Conservation (phyloP, 106 monocot species). For the Platanthera zijinensis region DNA sequence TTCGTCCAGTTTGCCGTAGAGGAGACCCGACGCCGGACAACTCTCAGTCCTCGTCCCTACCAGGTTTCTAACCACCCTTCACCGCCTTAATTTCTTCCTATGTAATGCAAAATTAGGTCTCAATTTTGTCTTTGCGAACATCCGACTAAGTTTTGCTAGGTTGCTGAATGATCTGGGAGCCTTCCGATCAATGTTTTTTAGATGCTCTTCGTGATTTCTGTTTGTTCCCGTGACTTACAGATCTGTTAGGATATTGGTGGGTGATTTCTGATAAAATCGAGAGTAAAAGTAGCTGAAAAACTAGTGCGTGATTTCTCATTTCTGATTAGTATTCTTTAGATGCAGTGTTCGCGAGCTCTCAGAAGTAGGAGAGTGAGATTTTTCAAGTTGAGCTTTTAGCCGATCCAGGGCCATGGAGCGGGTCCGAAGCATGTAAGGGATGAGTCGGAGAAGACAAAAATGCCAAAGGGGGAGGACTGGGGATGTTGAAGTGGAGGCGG, state of each 20-base stretch:
- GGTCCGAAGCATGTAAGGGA: too few species aligned
- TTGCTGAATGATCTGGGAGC: neutral
- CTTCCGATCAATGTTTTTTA: neutral
- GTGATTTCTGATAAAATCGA: neutral
- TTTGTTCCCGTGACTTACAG: neutral
- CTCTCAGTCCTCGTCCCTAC: constrained; percentile 9
- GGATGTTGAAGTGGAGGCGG: too few species aligned
- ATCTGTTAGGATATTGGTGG: neutral
- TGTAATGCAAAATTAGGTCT: neutral
- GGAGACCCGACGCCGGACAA: constrained; percentile 5
- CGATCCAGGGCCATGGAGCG: too few species aligned
- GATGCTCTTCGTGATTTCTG: neutral
- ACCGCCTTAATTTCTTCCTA: neutral
- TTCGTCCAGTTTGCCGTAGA: constrained; percentile 6
- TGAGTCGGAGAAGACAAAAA: too few species aligned
- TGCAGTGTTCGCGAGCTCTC: too few species aligned
- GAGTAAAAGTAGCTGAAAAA: too few species aligned
- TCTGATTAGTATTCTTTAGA: too few species aligned
- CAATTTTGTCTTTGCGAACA: neutral
- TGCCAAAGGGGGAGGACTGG: too few species aligned
- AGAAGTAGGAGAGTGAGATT: too few species aligned
- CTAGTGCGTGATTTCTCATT: neutral
- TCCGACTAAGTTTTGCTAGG: neutral
- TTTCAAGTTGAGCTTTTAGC: too few species aligned
- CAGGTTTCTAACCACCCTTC: neutral